Percentiles rank a stretch among this genome's conserved stretches.
phyloP scores from a whole-genome alignment of 805 yeast genomes.

The Saccharomycopsis fodiens region DNA sequence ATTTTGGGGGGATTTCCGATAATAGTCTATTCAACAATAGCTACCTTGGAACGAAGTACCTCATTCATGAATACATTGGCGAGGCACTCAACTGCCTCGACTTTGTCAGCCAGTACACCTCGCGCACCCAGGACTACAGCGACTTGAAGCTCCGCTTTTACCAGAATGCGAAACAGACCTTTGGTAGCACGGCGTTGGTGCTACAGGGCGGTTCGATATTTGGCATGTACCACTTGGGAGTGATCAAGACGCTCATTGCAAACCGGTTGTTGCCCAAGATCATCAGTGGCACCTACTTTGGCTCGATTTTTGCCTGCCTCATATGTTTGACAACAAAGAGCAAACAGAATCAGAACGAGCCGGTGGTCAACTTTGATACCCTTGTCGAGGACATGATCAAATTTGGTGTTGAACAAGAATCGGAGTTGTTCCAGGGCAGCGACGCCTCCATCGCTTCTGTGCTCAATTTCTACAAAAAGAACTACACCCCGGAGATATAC shows the following conservation, averaged over 20 bases:
- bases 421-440: conserved; percentile 3
- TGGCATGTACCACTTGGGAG: conserved; percentile 92
- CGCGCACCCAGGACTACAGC: conserved; percentile 23
- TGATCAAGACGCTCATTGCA: conserved; percentile 71
- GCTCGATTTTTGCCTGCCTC: conserved; percentile 85
- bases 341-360: neutral
- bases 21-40: conserved; percentile 72
- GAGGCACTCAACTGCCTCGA: conserved; percentile 67
- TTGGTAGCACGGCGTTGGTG: conserved; percentile 85
- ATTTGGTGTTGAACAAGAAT: conserved; percentile 7
- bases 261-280: conserved; percentile 76
- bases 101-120: conserved; percentile 38
- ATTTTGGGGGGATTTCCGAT: conserved; percentile 86
- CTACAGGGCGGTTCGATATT: conserved; percentile 93
- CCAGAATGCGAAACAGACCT: conserved; percentile 78
- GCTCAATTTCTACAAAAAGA: conserved; percentile 38
- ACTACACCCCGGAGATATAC: conserved; percentile 81
- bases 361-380: conserved; percentile 1
- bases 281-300: conserved; percentile 87
- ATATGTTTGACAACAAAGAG: conserved; percentile 47
- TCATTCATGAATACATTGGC: conserved; percentile 79
- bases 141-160: conserved; percentile 68
- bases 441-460: conserved; percentile 2
- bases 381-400: neutral
- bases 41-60: conserved; percentile 78